Evolutionary conservation across 176 grass and related monocot genomes (phyloP).

Genomic region (Phragmites australis): DNA sequence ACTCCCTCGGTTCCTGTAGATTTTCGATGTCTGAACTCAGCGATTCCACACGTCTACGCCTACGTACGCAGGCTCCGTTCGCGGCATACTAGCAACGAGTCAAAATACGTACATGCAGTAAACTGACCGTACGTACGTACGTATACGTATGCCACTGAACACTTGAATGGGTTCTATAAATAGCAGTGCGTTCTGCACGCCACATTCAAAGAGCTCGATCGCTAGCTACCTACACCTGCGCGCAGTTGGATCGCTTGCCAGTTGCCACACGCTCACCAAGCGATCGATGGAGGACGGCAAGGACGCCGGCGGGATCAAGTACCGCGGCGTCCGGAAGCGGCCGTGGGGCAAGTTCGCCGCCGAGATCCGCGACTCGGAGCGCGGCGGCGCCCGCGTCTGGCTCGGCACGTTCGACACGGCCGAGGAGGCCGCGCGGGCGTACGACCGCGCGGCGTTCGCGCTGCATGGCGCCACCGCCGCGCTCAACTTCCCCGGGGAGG

Average conservation of each 20-base stretch:
- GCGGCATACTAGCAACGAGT: background rate
- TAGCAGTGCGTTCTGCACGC: background rate
- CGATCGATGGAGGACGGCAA: slow-evolving; percentile 27
- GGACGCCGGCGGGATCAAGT: slow-evolving; percentile 31
- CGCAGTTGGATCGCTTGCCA: background rate
- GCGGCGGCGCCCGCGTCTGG: slow-evolving; percentile 56
- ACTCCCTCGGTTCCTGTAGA: too few relatives aligned
- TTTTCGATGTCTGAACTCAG: background rate
- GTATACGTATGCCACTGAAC: background rate
- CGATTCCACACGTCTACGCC: background rate
- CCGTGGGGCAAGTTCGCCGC: slow-evolving; percentile 71
- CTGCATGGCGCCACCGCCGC: slow-evolving; percentile 48
- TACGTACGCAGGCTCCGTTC: background rate
- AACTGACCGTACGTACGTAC: background rate
- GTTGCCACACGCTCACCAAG: background rate
- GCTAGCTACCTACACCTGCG: background rate
- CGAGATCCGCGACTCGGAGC: slow-evolving; percentile 68
- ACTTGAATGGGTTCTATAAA: slow-evolving; percentile 15
- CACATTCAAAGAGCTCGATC: background rate
- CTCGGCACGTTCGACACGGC: slow-evolving; percentile 75
- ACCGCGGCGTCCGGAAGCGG: slow-evolving; percentile 63
- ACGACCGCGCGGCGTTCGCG: slow-evolving; percentile 56
- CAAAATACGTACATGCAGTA: background rate
- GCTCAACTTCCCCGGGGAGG: slow-evolving; percentile 37
- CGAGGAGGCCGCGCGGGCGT: slow-evolving; percentile 62